These are phyloP conservation scores for Termitomyces bulborhizus DNA, from an alignment of 768 basidiomycete species.

Conservation along the genomic window DNA sequence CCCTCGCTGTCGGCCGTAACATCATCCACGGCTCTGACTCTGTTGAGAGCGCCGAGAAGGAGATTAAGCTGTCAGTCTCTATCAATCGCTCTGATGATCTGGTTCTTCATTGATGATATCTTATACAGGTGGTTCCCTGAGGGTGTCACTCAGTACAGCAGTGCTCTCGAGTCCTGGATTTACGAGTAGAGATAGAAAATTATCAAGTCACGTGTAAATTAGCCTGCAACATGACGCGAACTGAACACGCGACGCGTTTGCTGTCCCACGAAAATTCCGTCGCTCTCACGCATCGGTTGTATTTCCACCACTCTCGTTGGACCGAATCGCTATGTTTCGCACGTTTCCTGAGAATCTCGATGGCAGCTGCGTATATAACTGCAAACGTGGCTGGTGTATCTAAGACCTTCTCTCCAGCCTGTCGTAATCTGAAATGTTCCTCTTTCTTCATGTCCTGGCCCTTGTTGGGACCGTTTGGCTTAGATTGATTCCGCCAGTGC, in stretches of 20 bases:
- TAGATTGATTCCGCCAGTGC: slow-evolving; percentile 14
- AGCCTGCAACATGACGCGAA: neutral
- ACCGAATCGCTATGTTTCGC: slow-evolving; percentile 7
- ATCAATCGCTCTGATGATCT: neutral
- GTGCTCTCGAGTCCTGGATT: slow-evolving; percentile 63
- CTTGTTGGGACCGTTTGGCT: slow-evolving; percentile 14
- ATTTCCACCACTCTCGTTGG: slow-evolving; percentile 21
- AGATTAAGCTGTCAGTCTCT: slow-evolving; percentile 77
- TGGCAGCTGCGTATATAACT: slow-evolving; percentile 1
- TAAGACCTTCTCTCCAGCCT: neutral
- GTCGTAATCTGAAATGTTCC: slow-evolving; percentile 6
- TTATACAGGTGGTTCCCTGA: slow-evolving; percentile 84
- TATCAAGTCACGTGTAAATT: slow-evolving; percentile 13
- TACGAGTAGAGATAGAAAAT: slow-evolving; percentile 53
- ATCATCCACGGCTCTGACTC: slow-evolving; percentile 90
- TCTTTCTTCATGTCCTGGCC: slow-evolving; percentile 10
- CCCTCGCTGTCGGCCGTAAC: slow-evolving; percentile 92
- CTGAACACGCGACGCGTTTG: slow-evolving; percentile 1
- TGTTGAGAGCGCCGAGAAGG: slow-evolving; percentile 87
- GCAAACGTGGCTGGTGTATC: neutral
- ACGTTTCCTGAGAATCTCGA: slow-evolving; percentile 7
- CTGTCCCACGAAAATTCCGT: slow-evolving; percentile 9
- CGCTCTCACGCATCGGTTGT: slow-evolving; percentile 11
- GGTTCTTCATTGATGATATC: slow-evolving; percentile 1
- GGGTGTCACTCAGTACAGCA: slow-evolving; percentile 66